A percentile compares a stretch with the other conserved stretches of the same genome.
These are phyloP conservation scores for Tylopilus sp. DNA, from an alignment of 1,284 basidiomycete species.

Conservation along the genomic window DNA sequence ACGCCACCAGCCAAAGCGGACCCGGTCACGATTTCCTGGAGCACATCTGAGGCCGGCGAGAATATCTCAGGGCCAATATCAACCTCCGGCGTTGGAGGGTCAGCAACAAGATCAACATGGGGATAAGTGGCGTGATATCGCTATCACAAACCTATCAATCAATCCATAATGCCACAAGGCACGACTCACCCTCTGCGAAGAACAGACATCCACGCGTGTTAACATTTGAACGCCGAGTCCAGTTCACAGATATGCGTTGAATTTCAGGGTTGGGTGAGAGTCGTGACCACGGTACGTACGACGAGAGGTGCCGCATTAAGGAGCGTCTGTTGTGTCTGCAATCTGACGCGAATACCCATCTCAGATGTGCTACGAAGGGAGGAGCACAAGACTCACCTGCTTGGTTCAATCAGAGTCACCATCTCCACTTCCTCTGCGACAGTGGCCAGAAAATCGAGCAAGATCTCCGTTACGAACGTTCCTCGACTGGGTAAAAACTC, in stretches of 20 bases:
- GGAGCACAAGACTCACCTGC: conserved; percentile 64
- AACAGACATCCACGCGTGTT: conserved; percentile 84
- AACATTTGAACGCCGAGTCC: conserved; percentile 78
- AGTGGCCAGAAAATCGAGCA: conserved; percentile 87
- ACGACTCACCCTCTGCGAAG: conserved; percentile 72
- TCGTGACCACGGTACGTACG: conserved; percentile 69
- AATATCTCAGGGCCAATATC: conserved; percentile 75
- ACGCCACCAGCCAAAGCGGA: conserved; percentile 80
- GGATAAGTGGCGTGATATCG: conserved; percentile 72
- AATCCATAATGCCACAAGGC: neutral
- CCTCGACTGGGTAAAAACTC: conserved; percentile 68
- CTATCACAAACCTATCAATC: conserved; percentile 43
- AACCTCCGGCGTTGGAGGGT: no score
- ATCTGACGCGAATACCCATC: conserved; percentile 49
- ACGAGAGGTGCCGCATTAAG: conserved; percentile 76
- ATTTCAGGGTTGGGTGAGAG: conserved; percentile 53
- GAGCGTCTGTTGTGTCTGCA: conserved; percentile 72
- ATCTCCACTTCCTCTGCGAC: conserved; percentile 83
- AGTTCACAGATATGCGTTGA: conserved; percentile 54
- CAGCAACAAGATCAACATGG: conserved; percentile 68
- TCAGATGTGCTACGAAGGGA: conserved; percentile 18
- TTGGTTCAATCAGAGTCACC: conserved; percentile 78
- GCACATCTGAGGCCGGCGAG: conserved; percentile 71
- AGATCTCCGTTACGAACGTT: conserved; percentile 61
- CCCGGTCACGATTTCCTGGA: conserved; percentile 82